phyloP scores from a whole-genome alignment of 208 protist genomes.

The Acanthamoeba sp. region DNA sequence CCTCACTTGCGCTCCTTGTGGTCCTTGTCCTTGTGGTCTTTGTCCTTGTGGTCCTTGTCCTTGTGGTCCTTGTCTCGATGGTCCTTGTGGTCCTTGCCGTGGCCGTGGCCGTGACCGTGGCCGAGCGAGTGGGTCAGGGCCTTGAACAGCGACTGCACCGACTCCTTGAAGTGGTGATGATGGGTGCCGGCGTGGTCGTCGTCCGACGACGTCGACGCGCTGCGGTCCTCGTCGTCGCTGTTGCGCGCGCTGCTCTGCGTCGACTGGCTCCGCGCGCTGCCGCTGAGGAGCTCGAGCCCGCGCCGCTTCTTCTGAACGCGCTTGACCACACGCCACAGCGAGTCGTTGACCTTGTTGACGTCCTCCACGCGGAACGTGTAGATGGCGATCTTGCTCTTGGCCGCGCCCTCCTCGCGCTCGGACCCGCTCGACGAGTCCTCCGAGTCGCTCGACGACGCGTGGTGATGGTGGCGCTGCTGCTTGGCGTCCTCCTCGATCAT shows the following conservation, averaged over 20 bases:
- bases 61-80: not conserved
- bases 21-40: not conserved
- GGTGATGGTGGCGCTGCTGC: not conserved
- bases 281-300: not conserved
- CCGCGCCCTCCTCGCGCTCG: not conserved
- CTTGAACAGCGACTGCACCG: constrained; percentile 33
- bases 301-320: constrained; percentile 36
- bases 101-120: not conserved
- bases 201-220: not conserved
- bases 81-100: not conserved
- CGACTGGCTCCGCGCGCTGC: not conserved
- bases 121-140: constrained; percentile 37
- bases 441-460: not conserved
- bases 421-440: not conserved
- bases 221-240: not conserved
- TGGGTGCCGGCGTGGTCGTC: not conserved
- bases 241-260: constrained; percentile 10
- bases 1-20: not conserved
- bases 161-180: constrained; percentile 39
- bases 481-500: constrained; percentile 59
- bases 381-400: not conserved
- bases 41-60: not conserved
- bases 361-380: constrained; percentile 67
- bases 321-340: constrained; percentile 32
- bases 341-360: constrained; percentile 55